phyloP scores from a whole-genome alignment of 768 basidiomycete genomes.

The Naematelia encephala region DNA sequence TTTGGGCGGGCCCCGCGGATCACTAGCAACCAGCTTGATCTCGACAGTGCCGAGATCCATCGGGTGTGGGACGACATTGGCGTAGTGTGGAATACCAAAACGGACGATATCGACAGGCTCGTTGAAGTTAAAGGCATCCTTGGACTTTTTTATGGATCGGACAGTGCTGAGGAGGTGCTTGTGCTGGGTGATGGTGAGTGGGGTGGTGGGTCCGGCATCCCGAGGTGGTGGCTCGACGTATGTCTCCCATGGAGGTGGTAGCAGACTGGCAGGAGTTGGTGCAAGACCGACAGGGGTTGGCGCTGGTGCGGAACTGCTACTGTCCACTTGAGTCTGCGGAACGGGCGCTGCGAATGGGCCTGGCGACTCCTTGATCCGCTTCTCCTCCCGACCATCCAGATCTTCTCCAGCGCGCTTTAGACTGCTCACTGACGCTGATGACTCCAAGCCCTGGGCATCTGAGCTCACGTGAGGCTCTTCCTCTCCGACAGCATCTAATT shows the following conservation, averaged over 20 bases:
- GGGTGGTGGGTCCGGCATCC: conserved; percentile 43
- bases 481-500: conserved; percentile 26
- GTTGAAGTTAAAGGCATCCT: conserved; percentile 76
- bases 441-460: conserved; percentile 1
- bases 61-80: conserved; percentile 76
- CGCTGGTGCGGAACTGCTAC: conserved; percentile 23
- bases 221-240: conserved; percentile 41
- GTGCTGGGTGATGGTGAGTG: conserved; percentile 66
- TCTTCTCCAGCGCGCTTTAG: conserved; percentile 40
- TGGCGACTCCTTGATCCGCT: conserved; percentile 37
- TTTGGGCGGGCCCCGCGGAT: conserved; percentile 62
- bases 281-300: conserved; percentile 36
- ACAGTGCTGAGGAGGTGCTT: conserved; percentile 75
- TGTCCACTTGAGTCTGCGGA: not conserved
- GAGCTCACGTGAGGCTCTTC: conserved; percentile 1
- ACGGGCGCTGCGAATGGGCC: not conserved
- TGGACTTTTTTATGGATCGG: conserved; percentile 77
- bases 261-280: conserved; percentile 21
- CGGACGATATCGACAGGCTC: conserved; percentile 83
- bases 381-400: conserved; percentile 34
- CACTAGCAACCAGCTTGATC: conserved; percentile 74
- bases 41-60: conserved; percentile 96
- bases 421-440: conserved; percentile 18
- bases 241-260: conserved; percentile 20
- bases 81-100: conserved; percentile 71